phyloP scores from a whole-genome alignment of 2,329 filamentous ascomycete species.

The Aaosphaeria arxii region DNA sequence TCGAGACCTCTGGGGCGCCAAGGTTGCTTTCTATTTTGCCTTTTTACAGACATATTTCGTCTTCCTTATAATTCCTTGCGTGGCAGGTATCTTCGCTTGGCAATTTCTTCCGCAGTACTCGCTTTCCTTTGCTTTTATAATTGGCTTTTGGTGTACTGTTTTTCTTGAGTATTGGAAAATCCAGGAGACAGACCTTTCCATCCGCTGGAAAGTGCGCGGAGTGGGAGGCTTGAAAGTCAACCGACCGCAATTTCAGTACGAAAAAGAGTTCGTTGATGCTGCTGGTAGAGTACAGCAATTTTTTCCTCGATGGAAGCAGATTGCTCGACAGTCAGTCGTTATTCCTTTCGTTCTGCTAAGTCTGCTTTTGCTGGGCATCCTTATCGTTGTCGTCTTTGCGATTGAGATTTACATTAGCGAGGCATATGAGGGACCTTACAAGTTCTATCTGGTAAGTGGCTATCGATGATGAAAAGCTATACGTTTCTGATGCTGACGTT shows the following conservation, averaged over 20 bases:
- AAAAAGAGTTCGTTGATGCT: conserved; percentile 20
- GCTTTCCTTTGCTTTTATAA: conserved; percentile 24
- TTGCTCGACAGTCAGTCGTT: conserved; percentile 26
- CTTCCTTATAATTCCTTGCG: conserved; percentile 27
- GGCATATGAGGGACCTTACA: conserved; percentile 31
- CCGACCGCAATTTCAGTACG: conserved; percentile 24
- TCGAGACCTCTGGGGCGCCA: conserved; percentile 73
- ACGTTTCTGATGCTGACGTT: too few species aligned
- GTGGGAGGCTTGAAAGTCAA: conserved; percentile 28
- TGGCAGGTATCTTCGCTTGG: conserved; percentile 27
- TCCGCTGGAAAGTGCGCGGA: conserved; percentile 32
- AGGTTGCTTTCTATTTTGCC: conserved; percentile 42
- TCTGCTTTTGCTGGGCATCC: conserved; percentile 19
- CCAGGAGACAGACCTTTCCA: conserved; percentile 27
- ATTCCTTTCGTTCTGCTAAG: conserved; percentile 29
- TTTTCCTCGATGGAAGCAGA: conserved; percentile 29
- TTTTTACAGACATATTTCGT: conserved; percentile 33
- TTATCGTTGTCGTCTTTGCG: conserved; percentile 27
- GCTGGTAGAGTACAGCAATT: conserved; percentile 21
- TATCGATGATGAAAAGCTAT: too few species aligned
- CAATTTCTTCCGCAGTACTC: conserved; percentile 29
- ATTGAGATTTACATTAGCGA: conserved; percentile 33
- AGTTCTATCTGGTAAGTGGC: conserved; percentile 22
- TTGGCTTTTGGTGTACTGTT: conserved; percentile 32
- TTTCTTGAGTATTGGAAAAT: conserved; percentile 37